Base-by-base conservation (phyloP, 139 green algal genomes). In the Zygnema circumcarinatum region DNA sequence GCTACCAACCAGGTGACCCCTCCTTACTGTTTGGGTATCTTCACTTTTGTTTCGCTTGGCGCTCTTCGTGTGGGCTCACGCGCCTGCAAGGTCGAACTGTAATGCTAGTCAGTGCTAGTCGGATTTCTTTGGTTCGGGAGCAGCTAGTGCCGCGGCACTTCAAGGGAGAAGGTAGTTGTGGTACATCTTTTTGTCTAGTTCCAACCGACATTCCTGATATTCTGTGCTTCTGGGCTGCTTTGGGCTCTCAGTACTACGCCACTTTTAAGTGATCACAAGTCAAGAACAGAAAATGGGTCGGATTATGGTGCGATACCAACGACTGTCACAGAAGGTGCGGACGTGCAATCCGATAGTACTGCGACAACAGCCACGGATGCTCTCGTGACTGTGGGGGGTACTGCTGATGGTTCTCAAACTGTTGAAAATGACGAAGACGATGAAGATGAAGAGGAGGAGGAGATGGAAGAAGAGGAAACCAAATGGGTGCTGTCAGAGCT, bases 371-470 rank as follows among this genome's bases (percentile, higher is more conserved):
- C 7, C 47, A 25, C 47, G 16, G 47, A 7, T 16, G 7, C 47
- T 62, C 16, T 25, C 16, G 47, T 62, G 47, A 16, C 47, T 7
- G 16, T 62, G 16, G 7, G 7, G 47, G 47, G 16, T 16, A 7
- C 47, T 7, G 47, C 47, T 7, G 16, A 62, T 62, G 35, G 69
- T 78, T 11, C 69, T 78, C 47, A 79, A 2, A 25, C 42, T 1
- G 67, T 40, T 31, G 62, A 54, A 1, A 33, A 56, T 1, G 79
- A 85, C n/a, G 81, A 89, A 40, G 83, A 89, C 2, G 75, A 87
- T n/a, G 84, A 89, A 1, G 84, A 89, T 41, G 78, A 89, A 31
- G 84, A 89, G 29, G 84, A 89, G 21, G 35, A 76, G 2, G 84
- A 88, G 32, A 78, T 87, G 38, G 84, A 89, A 33, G 76, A 89